Percentiles rank a stretch among this genome's conserved stretches.
These are phyloP conservation scores for Tarenaya hassleriana DNA, from an alignment of 345 rosid genomes.

Conservation along the genomic window DNA sequence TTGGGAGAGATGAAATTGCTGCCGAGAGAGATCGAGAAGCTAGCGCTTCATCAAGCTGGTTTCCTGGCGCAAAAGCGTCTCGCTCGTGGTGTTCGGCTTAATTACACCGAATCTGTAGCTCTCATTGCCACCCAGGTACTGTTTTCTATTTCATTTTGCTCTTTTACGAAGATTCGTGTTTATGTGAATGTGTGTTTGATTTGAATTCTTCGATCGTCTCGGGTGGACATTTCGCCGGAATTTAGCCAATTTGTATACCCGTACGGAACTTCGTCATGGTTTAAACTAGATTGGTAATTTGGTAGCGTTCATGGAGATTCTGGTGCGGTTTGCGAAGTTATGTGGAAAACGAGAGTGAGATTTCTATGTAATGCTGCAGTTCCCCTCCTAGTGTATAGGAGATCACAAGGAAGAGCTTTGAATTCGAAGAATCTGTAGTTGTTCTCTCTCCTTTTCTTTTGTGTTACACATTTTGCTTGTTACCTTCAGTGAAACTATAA, in stretches of 20 bases:
- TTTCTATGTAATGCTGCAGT: neutral
- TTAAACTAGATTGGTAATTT: neutral
- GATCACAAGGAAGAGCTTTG: neutral
- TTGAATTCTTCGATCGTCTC: too few relatives aligned
- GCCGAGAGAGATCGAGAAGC: slow-evolving; percentile 82
- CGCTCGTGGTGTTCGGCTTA: slow-evolving; percentile 81
- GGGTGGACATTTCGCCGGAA: neutral
- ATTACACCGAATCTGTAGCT: slow-evolving; percentile 81
- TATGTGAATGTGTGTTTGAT: neutral
- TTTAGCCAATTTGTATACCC: neutral
- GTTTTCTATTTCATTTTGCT: neutral
- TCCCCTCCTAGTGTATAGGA: neutral
- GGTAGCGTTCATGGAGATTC: neutral
- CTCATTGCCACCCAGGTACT: slow-evolving; percentile 84
- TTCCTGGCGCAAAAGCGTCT: slow-evolving; percentile 94
- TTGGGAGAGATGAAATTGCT: slow-evolving; percentile 45
- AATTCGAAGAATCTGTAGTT: too few relatives aligned
- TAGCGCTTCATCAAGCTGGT: slow-evolving; percentile 78
- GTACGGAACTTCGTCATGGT: neutral
- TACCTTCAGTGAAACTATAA: neutral
- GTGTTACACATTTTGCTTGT: neutral
- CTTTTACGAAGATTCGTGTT: neutral
- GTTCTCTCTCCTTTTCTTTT: too few relatives aligned
- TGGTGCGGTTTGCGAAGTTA: neutral
- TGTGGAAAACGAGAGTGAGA: neutral